Evolutionary conservation across 129 eudicot species (phyloP).

Genomic region (Ambrosia trifida): DNA sequence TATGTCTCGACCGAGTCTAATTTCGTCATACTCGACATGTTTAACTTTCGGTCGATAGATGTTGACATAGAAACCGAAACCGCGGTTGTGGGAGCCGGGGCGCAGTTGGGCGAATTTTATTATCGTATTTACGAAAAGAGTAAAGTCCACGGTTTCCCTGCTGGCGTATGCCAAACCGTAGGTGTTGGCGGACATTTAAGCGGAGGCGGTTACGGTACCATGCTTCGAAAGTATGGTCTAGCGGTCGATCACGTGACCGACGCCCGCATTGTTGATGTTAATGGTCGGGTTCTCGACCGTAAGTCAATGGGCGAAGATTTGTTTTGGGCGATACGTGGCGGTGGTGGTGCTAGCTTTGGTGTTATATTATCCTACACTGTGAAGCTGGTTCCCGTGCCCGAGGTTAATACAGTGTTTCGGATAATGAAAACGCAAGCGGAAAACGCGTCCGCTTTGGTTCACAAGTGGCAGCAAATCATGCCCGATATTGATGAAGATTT

Average conservation of each 20-base stretch:
- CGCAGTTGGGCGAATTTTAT: slow-evolving; percentile 48
- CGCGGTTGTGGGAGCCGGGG: slow-evolving; percentile 50
- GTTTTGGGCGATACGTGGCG: slow-evolving; percentile 61
- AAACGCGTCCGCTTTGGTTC: slow-evolving; percentile 32
- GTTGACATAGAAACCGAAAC: slow-evolving; percentile 32
- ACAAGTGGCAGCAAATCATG: slow-evolving; percentile 41
- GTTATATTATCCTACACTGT: slow-evolving; percentile 43
- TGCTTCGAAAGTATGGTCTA: slow-evolving; percentile 48
- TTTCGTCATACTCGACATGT: slow-evolving; percentile 53
- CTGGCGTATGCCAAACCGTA: slow-evolving; percentile 54
- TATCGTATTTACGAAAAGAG: slow-evolving; percentile 43
- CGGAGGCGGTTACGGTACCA: slow-evolving; percentile 54
- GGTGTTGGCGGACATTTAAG: slow-evolving; percentile 63
- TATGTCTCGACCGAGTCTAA: slow-evolving; percentile 35
- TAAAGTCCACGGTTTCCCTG: slow-evolving; percentile 46
- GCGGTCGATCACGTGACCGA: slow-evolving; percentile 48
- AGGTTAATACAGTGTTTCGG: slow-evolving; percentile 42
- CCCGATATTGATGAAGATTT: slow-evolving; percentile 35
- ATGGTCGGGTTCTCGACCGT: slow-evolving; percentile 35
- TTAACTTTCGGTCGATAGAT: slow-evolving; percentile 33
- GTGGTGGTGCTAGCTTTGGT: slow-evolving; percentile 57
- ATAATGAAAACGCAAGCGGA: slow-evolving; percentile 24
- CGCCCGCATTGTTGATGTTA: slow-evolving; percentile 34
- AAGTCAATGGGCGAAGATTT: slow-evolving; percentile 59
- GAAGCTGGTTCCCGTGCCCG: slow-evolving; percentile 43